phyloP scores from a whole-genome alignment of 1,284 basidiomycete species.

The Fistulinella staudtii region DNA sequence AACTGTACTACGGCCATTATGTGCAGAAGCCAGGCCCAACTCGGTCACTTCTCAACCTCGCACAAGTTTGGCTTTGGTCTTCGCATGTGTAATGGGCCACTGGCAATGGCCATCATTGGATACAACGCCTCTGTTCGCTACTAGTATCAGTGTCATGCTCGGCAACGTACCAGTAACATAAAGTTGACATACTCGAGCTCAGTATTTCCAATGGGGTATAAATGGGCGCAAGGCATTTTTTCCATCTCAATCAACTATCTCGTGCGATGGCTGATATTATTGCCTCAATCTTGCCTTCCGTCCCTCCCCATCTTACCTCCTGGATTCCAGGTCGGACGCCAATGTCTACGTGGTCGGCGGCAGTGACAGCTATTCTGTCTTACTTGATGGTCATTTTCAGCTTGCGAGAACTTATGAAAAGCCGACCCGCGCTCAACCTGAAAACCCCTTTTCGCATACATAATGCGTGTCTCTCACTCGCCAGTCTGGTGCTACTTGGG shows the following conservation, averaged over 20 bases:
- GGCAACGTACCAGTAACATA: too few relatives aligned
- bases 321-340: conserved; percentile 75
- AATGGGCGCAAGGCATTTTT: too few relatives aligned
- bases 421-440: conserved; percentile 69
- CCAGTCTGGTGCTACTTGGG: conserved; percentile 76
- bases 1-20: too few relatives aligned
- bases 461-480: conserved; percentile 81
- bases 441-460: conserved; percentile 86
- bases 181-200: too few relatives aligned
- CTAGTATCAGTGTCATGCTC: too few relatives aligned
- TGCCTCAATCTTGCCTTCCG: neutral
- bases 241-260: neutral
- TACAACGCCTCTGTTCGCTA: too few relatives aligned
- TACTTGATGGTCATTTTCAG: conserved; percentile 90
- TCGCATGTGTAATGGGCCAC: too few relatives aligned
- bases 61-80: too few relatives aligned
- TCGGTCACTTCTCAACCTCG: too few relatives aligned
- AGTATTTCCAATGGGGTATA: too few relatives aligned
- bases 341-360: conserved; percentile 73
- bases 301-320: conserved; percentile 57
- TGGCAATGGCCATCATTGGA: too few relatives aligned
- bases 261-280: conserved; percentile 10
- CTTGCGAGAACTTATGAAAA: conserved; percentile 82
- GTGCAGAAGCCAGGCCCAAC: too few relatives aligned
- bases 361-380: conserved; percentile 63